Evolutionary conservation across 257 asterid genomes (phyloP).

Genomic region (Verbena officinalis): DNA sequence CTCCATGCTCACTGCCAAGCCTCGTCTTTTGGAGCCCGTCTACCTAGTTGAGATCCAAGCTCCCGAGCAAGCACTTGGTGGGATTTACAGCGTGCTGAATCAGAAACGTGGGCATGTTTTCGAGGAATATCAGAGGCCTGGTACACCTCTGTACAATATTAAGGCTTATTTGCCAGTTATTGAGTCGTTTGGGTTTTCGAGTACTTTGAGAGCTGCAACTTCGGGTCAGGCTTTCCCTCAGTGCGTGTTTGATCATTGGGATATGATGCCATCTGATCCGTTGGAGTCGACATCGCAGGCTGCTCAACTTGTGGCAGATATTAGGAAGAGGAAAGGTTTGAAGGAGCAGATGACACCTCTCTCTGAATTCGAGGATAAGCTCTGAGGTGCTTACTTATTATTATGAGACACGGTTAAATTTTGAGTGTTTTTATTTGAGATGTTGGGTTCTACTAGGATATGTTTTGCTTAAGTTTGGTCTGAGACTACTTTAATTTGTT

Average conservation of each 20-base stretch:
- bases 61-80: slow-evolving; percentile 1
- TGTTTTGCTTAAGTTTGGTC: not conserved
- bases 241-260: slow-evolving; percentile 55
- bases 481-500: too few relatives aligned
- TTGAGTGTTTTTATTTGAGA: not conserved
- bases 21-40: not conserved
- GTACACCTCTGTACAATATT: slow-evolving; percentile 17
- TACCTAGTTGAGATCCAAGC: slow-evolving; percentile 4
- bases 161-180: slow-evolving; percentile 41
- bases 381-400: slow-evolving; percentile 26
- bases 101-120: not conserved
- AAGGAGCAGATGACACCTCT: slow-evolving; percentile 56
- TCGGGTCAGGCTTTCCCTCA: slow-evolving; percentile 57
- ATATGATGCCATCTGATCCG: slow-evolving; percentile 47
- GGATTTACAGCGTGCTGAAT: not conserved
- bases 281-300: slow-evolving; percentile 37
- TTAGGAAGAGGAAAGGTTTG: slow-evolving; percentile 52
- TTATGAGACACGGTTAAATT: not conserved
- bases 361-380: slow-evolving; percentile 45
- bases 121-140: not conserved
- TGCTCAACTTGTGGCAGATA: slow-evolving; percentile 37
- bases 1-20: not conserved
- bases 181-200: slow-evolving; percentile 45
- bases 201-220: slow-evolving; percentile 49
- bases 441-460: not conserved